phyloP scores from a whole-genome alignment of 1,284 basidiomycete species.

The Malassezia yamatoensis region DNA sequence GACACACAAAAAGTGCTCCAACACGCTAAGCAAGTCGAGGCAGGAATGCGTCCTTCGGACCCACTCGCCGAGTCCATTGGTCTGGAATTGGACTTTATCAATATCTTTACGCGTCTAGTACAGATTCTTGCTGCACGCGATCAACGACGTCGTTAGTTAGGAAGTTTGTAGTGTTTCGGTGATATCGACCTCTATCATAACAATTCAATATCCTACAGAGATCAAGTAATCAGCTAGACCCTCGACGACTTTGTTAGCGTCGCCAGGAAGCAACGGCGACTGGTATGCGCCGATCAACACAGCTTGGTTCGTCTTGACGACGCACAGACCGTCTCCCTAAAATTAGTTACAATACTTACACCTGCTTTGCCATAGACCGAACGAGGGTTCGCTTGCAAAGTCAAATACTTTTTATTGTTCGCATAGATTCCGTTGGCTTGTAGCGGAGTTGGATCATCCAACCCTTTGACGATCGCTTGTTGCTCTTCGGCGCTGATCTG shows the following conservation, averaged over 20 bases:
- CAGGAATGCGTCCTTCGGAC: slow-evolving; percentile 61
- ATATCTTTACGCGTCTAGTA: slow-evolving; percentile 61
- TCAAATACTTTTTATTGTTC: slow-evolving; percentile 70
- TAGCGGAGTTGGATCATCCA: slow-evolving; percentile 51
- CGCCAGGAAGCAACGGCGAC: slow-evolving; percentile 58
- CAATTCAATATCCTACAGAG: slow-evolving; percentile 31
- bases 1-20: slow-evolving; percentile 73
- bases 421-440: slow-evolving; percentile 60
- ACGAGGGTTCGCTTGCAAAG: slow-evolving; percentile 56
- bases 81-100: slow-evolving; percentile 76
- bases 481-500: slow-evolving; percentile 71
- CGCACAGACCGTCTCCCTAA: slow-evolving; percentile 67
- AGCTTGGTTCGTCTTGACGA: slow-evolving; percentile 81
- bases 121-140: slow-evolving; percentile 61
- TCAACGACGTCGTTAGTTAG: slow-evolving; percentile 33
- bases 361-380: slow-evolving; percentile 71
- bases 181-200: neutral
- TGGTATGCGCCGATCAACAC: slow-evolving; percentile 71
- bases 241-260: slow-evolving; percentile 65
- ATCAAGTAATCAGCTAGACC: slow-evolving; percentile 46
- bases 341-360: slow-evolving; percentile 52
- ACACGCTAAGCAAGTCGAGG: slow-evolving; percentile 64
- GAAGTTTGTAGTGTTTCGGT: neutral
- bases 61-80: slow-evolving; percentile 65
- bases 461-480: slow-evolving; percentile 57